Evolutionary conservation across 2,329 filamentous ascomycete genomes (phyloP).

Genomic region (Phaeosphaeria sp.): DNA sequence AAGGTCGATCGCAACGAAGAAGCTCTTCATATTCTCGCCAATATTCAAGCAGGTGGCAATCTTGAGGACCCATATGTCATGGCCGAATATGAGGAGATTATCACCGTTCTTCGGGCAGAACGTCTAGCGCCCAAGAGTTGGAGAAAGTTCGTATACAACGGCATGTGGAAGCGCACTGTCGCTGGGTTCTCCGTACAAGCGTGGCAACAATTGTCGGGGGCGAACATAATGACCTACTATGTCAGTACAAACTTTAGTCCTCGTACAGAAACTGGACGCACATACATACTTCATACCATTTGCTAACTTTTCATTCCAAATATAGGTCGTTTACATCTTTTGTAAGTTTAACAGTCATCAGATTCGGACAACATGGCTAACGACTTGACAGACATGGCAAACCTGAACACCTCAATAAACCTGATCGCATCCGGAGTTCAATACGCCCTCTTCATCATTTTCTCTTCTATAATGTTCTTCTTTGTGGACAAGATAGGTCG

Average conservation of each 20-base stretch:
- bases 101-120: conserved; percentile 50
- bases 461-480: conserved; percentile 50
- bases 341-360: conserved; percentile 1
- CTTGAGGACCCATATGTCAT: conserved; percentile 55
- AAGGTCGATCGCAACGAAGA: conserved; percentile 55
- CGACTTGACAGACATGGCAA: conserved; percentile 56
- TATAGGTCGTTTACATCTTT: conserved; percentile 68
- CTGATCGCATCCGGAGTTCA: conserved; percentile 49
- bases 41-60: conserved; percentile 54
- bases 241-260: too few species aligned
- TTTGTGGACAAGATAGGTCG: conserved; percentile 52
- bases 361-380: background rate
- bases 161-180: conserved; percentile 66
- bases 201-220: conserved; percentile 59
- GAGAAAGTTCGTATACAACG: conserved; percentile 56
- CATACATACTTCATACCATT: background rate
- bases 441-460: conserved; percentile 53
- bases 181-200: conserved; percentile 64
- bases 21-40: conserved; percentile 53
- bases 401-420: conserved; percentile 60
- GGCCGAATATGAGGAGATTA: conserved; percentile 58
- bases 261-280: background rate
- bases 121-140: conserved; percentile 47
- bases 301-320: background rate
- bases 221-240: conserved; percentile 39